Evolutionary conservation across 208 protist species (phyloP).

Genomic region (Wallacemonas sp.): DNA sequence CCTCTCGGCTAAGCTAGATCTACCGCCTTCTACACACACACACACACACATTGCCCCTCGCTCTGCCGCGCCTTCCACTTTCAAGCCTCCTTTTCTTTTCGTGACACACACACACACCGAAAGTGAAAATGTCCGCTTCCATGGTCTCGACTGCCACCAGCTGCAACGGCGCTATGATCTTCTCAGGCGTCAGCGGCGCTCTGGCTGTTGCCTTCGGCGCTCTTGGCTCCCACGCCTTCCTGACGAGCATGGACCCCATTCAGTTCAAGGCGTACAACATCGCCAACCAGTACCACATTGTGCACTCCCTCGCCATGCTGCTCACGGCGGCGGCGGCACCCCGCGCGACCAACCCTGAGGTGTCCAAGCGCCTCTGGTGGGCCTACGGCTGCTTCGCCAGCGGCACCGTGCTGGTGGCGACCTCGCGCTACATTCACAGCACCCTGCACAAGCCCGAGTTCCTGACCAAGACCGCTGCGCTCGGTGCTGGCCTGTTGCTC

Average conservation of each 20-base stretch:
- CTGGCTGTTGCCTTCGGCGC: conserved; percentile 40
- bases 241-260: conserved; percentile 35
- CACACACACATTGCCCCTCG: neutral
- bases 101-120: neutral
- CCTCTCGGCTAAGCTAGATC: no score
- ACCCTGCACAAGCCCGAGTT: conserved; percentile 40
- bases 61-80: neutral
- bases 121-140: conserved; percentile 3
- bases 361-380: conserved; percentile 20
- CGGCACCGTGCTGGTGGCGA: conserved; percentile 26
- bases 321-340: conserved; percentile 29
- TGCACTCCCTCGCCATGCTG: conserved; percentile 65
- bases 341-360: conserved; percentile 15
- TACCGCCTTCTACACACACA: neutral
- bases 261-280: conserved; percentile 44
- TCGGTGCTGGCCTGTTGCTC: conserved; percentile 32
- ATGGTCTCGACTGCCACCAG: conserved; percentile 1
- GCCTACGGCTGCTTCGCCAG: conserved; percentile 34
- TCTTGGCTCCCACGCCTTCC: conserved; percentile 52
- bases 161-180: conserved; percentile 11
- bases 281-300: conserved; percentile 67
- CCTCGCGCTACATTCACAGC: conserved; percentile 43
- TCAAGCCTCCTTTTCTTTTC: neutral
- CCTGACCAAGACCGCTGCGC: conserved; percentile 17
- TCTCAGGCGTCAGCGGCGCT: conserved; percentile 33